Base-by-base conservation (phyloP, 2,329 filamentous ascomycete species). In the Lachnellula cervina region DNA sequence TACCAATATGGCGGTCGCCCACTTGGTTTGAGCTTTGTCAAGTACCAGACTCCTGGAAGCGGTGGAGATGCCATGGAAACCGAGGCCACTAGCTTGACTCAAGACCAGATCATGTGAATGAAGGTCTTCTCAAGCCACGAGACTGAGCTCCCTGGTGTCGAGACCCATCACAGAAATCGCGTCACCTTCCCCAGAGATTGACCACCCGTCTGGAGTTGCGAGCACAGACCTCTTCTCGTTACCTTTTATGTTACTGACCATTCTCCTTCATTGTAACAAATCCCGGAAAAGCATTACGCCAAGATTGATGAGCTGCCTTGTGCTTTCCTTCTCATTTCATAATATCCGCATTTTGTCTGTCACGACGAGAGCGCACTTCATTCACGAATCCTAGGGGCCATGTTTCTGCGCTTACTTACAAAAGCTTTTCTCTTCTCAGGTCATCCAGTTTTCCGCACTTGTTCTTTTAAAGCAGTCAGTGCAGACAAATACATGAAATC, bases 1-100 rank as follows among this genome's bases (percentile, higher is more conserved):
- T 99, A 99, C 71, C 90, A 96, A 72, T 99, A 99, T 68, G 94
- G 94, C 63, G 92, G 92, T 54, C 90, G 94, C 64, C 94, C 94
- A 66, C 85, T 99, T 58, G 91, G 92, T 56, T 80, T 99, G 68
- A 93, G 87, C 72, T 97, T 89, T 69, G 93, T 97, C 77, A 95
- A 94, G 74, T 97, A 97, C 74, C 78, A 89, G 62, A 93, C 87
- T 70, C 78, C 82, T 52, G 80, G 83, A 21, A 79, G 79, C 49
- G 75, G 75, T 45, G 75, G 72, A 19, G 77, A 75, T 60, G 81
- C 78, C 64, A 96, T 97, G 90, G 92, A 97, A 64, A 89, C 86
- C 35, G 85, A 90, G 60, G 83, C 89, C 62, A 83, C 79, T 50
- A 88, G 87, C 59, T 75, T 96, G 70, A 96, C 91, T n/a, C 94